A percentile compares a stretch with the other conserved stretches of the same genome.
Conservation (phyloP, 1,139 yeast genomes). For the Pichia kudriavzevii region DNA sequence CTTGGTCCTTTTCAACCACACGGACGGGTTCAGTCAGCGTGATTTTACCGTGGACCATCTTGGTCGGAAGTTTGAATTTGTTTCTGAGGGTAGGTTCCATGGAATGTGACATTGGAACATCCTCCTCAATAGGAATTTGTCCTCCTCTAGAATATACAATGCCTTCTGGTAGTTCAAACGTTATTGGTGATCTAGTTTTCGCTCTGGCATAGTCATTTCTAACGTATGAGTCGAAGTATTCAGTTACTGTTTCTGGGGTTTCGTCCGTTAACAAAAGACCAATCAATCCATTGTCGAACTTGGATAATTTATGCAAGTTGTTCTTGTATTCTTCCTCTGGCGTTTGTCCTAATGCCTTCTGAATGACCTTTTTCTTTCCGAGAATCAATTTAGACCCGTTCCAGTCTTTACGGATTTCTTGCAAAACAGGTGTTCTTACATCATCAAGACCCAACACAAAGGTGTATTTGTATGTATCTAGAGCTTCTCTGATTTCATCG, state of each 20-base stretch:
- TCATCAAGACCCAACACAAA: constrained; percentile 87
- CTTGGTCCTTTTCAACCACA: constrained; percentile 76
- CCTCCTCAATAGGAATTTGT: constrained; percentile 81
- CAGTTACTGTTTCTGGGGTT: constrained; percentile 71
- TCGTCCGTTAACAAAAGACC: constrained; percentile 89
- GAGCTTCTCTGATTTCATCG: constrained; percentile 77
- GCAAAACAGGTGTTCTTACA: constrained; percentile 92
- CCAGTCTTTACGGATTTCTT: constrained; percentile 91
- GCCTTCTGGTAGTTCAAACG: constrained; percentile 83
- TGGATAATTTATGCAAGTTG: constrained; percentile 63
- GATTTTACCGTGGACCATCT: constrained; percentile 82
- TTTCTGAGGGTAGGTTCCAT: constrained; percentile 88
- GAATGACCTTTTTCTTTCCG: constrained; percentile 90
- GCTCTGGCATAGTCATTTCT: constrained; percentile 87
- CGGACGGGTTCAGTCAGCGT: constrained; percentile 65
- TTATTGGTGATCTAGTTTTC: constrained; percentile 73
- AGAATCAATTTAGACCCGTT: constrained; percentile 76
- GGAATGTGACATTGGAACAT: constrained; percentile 93
- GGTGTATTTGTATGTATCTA: constrained; percentile 68
- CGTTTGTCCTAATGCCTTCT: constrained; percentile 82
- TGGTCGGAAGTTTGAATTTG: constrained; percentile 85
- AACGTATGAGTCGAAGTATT: constrained; percentile 70
- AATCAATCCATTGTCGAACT: constrained; percentile 59
- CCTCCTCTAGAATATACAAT: constrained; percentile 94
- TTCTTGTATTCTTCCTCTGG: constrained; percentile 88